Percentiles rank a stretch among this genome's conserved stretches.
These are phyloP conservation scores for Mortierella hygrophila DNA, from an alignment of 192 early-diverging fungal genomes.

Conservation along the genomic window DNA sequence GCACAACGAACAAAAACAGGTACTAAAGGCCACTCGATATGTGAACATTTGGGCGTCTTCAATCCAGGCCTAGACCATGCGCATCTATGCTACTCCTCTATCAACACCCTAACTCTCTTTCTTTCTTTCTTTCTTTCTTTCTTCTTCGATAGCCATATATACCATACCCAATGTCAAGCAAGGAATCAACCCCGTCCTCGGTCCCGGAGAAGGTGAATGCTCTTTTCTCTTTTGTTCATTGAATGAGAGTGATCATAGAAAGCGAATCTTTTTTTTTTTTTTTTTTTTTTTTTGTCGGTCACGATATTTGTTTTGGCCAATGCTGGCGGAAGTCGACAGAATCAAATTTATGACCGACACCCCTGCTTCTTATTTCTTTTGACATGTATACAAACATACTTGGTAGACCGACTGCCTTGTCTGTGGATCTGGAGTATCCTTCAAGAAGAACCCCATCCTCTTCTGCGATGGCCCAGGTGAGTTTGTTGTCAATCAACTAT, in stretches of 20 bases:
- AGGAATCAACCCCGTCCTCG: slow-evolving; percentile 42
- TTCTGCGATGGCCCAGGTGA: slow-evolving; percentile 66
- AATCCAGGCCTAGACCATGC: neutral
- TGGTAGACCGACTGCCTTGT: slow-evolving; percentile 58
- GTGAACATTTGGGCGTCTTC: no score
- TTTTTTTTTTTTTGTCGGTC: neutral
- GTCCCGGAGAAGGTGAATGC: slow-evolving; percentile 38
- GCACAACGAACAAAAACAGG: no score
- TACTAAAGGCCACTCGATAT: no score
- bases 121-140: neutral
- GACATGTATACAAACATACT: no score
- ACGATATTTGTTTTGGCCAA: neutral
- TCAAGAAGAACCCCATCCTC: slow-evolving; percentile 60
- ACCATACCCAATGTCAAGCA: slow-evolving; percentile 32
- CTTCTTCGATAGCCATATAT: neutral
- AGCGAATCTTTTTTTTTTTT: neutral
- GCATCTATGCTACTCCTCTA: neutral
- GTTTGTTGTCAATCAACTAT: neutral
- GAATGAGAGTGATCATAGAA: neutral
- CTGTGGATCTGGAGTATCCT: slow-evolving; percentile 59
- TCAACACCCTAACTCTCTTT: neutral
- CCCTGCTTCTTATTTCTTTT: neutral
- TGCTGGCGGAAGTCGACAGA: no score
- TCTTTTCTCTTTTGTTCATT: neutral
- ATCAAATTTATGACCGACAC: no score